phyloP scores from a whole-genome alignment of 192 early-diverging fungal genomes.

The Thoreauomyces humboldtii region DNA sequence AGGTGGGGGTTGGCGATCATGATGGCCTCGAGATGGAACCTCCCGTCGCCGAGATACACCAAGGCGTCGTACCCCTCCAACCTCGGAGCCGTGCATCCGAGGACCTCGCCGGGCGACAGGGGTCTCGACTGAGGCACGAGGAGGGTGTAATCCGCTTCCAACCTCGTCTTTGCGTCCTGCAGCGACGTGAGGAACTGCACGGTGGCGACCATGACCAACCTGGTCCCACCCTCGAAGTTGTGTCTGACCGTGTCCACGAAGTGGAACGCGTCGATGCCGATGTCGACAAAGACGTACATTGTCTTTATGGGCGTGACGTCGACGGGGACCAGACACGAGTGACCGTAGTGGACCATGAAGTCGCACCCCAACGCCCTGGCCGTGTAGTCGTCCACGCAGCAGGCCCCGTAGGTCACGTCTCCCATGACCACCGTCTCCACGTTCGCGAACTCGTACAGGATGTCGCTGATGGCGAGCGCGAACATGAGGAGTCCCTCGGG shows the following conservation, averaged over 20 bases:
- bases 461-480: slow-evolving; percentile 89
- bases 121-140: slow-evolving; percentile 91
- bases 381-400: slow-evolving; percentile 97
- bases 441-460: slow-evolving; percentile 79
- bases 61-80: slow-evolving; percentile 71
- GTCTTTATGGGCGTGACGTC: slow-evolving; percentile 92
- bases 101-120: slow-evolving; percentile 89
- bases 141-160: slow-evolving; percentile 65
- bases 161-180: slow-evolving; percentile 63
- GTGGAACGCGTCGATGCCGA: slow-evolving; percentile 89
- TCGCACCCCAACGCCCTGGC: slow-evolving; percentile 90
- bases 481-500: slow-evolving; percentile 97
- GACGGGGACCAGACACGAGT: slow-evolving; percentile 95
- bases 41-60: slow-evolving; percentile 84
- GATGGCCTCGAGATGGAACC: slow-evolving; percentile 97
- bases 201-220: slow-evolving; percentile 81
- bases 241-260: slow-evolving; percentile 85
- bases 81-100: slow-evolving; percentile 93
- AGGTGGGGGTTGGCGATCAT: slow-evolving; percentile 96
- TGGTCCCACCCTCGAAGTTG: slow-evolving; percentile 75
- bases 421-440: slow-evolving; percentile 97
- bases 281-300: slow-evolving; percentile 98
- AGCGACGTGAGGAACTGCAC: slow-evolving; percentile 93
- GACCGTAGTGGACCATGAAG: slow-evolving; percentile 97
- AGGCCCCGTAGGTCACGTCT: slow-evolving; percentile 98